Evolutionary conservation across 2,329 filamentous ascomycete species (phyloP).

Genomic region (Venturiaceae sp.): DNA sequence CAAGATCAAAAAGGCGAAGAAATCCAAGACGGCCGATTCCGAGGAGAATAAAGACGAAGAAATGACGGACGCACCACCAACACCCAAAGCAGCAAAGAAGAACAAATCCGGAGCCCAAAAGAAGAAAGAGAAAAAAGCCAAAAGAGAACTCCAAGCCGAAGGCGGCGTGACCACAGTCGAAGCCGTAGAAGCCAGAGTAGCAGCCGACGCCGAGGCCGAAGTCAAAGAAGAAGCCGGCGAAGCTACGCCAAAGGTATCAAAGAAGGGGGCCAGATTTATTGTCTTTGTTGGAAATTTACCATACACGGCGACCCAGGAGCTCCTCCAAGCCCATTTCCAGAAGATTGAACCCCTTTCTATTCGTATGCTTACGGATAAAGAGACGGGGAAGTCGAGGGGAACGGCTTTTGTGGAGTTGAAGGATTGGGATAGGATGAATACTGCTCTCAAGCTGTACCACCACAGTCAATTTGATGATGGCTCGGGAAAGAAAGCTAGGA

Average conservation of each 20-base stretch:
- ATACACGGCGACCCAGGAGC: slow-evolving; percentile 63
- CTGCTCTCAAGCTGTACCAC: slow-evolving; percentile 82
- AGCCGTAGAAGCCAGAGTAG: neutral
- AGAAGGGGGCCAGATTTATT: slow-evolving; percentile 48
- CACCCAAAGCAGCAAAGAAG: neutral
- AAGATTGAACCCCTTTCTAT: slow-evolving; percentile 61
- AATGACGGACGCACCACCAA: neutral
- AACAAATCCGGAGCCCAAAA: neutral
- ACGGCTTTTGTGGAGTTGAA: slow-evolving; percentile 87
- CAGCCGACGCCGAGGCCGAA: neutral
- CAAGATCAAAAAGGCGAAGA: slow-evolving; percentile 2
- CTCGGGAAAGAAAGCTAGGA: slow-evolving; percentile 50
- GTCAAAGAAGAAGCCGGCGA: neutral
- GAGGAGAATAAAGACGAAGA: neutral
- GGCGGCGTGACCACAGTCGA: neutral
- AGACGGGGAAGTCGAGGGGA: slow-evolving; percentile 57
- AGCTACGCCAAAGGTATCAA: neutral
- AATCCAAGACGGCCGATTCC: neutral
- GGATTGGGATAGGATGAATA: slow-evolving; percentile 82
- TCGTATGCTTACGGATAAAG: slow-evolving; percentile 62
- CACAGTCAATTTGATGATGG: slow-evolving; percentile 64
- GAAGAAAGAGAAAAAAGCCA: slow-evolving; percentile 1
- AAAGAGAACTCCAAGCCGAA: neutral
- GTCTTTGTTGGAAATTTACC: slow-evolving; percentile 83
- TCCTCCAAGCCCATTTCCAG: slow-evolving; percentile 66